These are phyloP conservation scores for Aspergillus baeticus DNA, from an alignment of 495 filamentous ascomycete species.

Conservation along the genomic window DNA sequence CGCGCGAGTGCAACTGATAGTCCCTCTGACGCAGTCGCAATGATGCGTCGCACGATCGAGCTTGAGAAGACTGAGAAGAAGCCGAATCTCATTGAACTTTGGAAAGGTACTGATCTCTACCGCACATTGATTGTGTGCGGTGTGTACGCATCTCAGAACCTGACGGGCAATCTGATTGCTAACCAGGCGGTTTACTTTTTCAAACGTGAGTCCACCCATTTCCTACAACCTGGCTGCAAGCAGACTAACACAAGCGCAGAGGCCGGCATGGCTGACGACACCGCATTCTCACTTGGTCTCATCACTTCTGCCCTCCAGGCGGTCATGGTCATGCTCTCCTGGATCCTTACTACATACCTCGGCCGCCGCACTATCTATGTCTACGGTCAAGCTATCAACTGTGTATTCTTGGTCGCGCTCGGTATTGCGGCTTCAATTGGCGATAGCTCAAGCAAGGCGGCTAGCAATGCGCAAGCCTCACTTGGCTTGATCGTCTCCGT, in stretches of 20 bases:
- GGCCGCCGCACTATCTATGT: slow-evolving; percentile 71
- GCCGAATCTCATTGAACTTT: slow-evolving; percentile 61
- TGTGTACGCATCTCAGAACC: slow-evolving; percentile 43
- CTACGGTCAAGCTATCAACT: slow-evolving; percentile 55
- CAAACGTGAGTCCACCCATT: slow-evolving; percentile 32
- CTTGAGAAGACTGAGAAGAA: slow-evolving; percentile 59
- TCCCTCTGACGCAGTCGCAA: slow-evolving; percentile 62
- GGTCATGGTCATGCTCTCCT: slow-evolving; percentile 38
- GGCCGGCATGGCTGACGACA: slow-evolving; percentile 58
- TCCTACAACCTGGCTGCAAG: no score
- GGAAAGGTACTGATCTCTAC: slow-evolving; percentile 63
- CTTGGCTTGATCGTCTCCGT: slow-evolving; percentile 46
- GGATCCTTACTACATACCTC: slow-evolving; percentile 65
- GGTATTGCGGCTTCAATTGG: slow-evolving; percentile 65
- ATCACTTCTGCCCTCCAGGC: slow-evolving; percentile 38
- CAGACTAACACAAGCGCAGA: slow-evolving; percentile 19
- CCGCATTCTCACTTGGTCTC: slow-evolving; percentile 33
- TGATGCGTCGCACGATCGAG: slow-evolving; percentile 72
- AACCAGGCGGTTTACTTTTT: slow-evolving; percentile 79
- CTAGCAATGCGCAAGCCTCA: slow-evolving; percentile 50
- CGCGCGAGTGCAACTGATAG: slow-evolving; percentile 50
- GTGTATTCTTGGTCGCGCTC: slow-evolving; percentile 63
- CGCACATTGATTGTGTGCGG: slow-evolving; percentile 67
- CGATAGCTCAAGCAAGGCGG: slow-evolving; percentile 28
- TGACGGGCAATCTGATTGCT: slow-evolving; percentile 61